Percentiles rank a stretch among this genome's conserved stretches.
phyloP scores from a whole-genome alignment of 495 filamentous ascomycete genomes.

The Penicillium desertorum region DNA sequence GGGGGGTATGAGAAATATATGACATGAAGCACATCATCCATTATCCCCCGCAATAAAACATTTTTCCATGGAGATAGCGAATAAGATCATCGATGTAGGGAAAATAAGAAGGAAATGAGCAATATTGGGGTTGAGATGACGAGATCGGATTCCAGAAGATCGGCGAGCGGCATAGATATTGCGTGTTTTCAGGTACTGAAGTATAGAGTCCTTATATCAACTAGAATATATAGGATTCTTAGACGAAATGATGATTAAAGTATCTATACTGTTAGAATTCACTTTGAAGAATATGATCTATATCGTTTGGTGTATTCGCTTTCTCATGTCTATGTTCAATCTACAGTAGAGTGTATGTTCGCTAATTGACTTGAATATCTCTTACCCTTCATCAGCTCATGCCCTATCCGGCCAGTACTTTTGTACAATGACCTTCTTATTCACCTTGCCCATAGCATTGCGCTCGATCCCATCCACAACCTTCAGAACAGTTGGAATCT shows the following conservation, averaged over 20 bases:
- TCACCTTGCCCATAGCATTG: constrained; percentile 52
- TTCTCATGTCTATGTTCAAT: neutral
- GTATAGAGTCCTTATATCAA: no score
- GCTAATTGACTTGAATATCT: neutral
- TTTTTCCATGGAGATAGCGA: neutral
- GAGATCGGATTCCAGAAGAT: constrained; percentile 8
- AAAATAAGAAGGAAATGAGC: constrained; percentile 5
- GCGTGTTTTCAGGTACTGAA: no score
- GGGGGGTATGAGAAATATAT: neutral
- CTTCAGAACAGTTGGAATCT: constrained; percentile 47
- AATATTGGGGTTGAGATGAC: constrained; percentile 13
- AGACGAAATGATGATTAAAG: no score
- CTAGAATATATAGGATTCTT: no score
- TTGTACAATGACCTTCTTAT: constrained; percentile 46
- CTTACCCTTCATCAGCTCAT: constrained; percentile 7
- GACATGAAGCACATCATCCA: neutral
- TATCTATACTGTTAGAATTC: neutral
- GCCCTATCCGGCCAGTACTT: constrained; percentile 45
- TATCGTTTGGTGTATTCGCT: neutral
- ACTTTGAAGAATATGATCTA: neutral
- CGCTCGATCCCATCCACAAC: constrained; percentile 48
- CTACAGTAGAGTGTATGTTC: constrained; percentile 1
- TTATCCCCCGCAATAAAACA: neutral
- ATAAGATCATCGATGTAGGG: neutral
- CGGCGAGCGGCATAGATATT: neutral